A percentile compares a stretch with the other conserved stretches of the same genome.
Conservation (phyloP, 1,284 basidiomycete genomes). For the Hypsizygus ulmarius region DNA sequence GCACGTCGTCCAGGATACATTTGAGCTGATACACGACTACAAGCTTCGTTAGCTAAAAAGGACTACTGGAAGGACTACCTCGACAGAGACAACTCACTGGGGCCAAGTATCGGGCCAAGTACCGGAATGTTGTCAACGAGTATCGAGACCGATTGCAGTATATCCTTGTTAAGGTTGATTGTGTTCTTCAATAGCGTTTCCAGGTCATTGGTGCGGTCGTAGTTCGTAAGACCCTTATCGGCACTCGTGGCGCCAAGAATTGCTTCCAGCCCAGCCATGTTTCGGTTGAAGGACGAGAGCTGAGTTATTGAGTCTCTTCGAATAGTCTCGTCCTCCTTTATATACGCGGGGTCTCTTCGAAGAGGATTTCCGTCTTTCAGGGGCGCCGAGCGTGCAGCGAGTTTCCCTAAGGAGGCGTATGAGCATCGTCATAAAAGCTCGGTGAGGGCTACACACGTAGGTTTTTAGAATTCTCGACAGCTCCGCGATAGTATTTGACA, state of each 20-base stretch:
- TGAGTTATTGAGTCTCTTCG: constrained; percentile 36
- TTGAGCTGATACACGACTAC: constrained; percentile 35
- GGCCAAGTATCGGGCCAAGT: constrained; percentile 50
- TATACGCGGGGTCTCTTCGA: neutral
- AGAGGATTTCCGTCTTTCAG: constrained; percentile 24
- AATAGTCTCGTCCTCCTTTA: too few relatives aligned
- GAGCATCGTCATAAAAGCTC: neutral
- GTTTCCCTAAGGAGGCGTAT: constrained; percentile 26
- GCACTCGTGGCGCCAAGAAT: constrained; percentile 34
- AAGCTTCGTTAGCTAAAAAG: constrained; percentile 1
- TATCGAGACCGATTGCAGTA: constrained; percentile 29
- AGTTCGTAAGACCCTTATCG: constrained; percentile 55
- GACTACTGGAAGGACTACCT: constrained; percentile 3
- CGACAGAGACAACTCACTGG: constrained; percentile 40
- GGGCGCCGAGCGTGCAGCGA: constrained; percentile 32
- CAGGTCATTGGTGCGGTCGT: constrained; percentile 41
- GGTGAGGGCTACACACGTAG: constrained; percentile 4
- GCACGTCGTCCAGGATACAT: constrained; percentile 30
- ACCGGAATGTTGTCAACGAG: constrained; percentile 40
- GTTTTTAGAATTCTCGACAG: constrained; percentile 12
- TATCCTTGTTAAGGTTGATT: constrained; percentile 47
- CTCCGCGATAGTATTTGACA: constrained; percentile 9
- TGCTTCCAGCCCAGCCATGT: constrained; percentile 37
- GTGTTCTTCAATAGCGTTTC: constrained; percentile 50
- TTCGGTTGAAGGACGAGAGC: constrained; percentile 39